Evolutionary conservation across 2,329 filamentous ascomycete species (phyloP).

Genomic region (Tympanopsis confertula): DNA sequence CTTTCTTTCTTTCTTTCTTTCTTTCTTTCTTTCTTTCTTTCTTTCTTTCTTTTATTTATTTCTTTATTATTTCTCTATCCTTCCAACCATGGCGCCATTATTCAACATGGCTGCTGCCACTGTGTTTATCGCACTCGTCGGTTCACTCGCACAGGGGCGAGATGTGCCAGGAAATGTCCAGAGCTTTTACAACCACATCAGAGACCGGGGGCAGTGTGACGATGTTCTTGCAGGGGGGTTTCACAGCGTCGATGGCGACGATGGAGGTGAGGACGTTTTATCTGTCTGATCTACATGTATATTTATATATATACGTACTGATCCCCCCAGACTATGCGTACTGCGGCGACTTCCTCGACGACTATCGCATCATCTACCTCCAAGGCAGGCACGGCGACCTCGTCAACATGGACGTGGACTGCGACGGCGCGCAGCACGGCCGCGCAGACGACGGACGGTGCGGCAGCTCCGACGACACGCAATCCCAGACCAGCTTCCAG

Average conservation of each 20-base stretch:
- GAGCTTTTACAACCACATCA: constrained; percentile 26
- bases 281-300: no score
- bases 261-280: constrained; percentile 16
- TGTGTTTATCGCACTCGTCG: no score
- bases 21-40: no score
- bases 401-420: constrained; percentile 46
- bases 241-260: constrained; percentile 22
- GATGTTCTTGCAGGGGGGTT: constrained; percentile 25
- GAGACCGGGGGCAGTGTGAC: constrained; percentile 21
- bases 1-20: no score
- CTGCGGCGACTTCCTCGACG: constrained; percentile 30
- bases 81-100: no score
- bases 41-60: no score
- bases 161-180: constrained; percentile 27
- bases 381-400: constrained; percentile 27
- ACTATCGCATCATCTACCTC: constrained; percentile 33
- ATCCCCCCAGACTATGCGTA: constrained; percentile 21
- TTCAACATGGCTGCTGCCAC: no score
- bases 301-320: no score
- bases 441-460: constrained; percentile 30
- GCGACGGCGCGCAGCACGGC: constrained; percentile 34
- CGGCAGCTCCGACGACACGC: constrained; percentile 26
- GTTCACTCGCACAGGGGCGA: no score
- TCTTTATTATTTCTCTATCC: no score
- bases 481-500: constrained; percentile 34